Evolutionary conservation across 1,284 basidiomycete genomes (phyloP).

Genomic region (Cystobasidium slooffiae): DNA sequence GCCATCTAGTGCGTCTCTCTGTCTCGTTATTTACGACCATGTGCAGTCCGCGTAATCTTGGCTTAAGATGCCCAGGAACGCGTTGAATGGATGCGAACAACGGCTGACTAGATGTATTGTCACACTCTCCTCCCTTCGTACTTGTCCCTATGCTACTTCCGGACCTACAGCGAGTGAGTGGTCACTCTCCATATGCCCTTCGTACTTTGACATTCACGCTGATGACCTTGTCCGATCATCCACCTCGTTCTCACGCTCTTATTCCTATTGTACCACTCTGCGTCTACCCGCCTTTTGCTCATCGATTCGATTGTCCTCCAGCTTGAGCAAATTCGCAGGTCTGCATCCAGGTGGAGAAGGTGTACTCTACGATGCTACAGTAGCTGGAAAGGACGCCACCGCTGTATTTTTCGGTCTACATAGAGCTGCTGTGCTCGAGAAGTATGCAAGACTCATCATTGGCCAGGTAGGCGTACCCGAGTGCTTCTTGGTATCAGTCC

Average conservation of each 20-base stretch:
- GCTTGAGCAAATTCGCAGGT: constrained; percentile 66
- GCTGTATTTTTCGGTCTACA: constrained; percentile 76
- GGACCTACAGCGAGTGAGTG: constrained; percentile 21
- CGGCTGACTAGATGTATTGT: background rate
- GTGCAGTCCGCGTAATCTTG: background rate
- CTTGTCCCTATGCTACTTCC: background rate
- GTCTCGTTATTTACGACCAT: background rate
- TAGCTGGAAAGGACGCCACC: constrained; percentile 49
- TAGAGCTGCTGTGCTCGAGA: constrained; percentile 73
- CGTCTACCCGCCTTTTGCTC: background rate
- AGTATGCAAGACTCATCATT: constrained; percentile 71
- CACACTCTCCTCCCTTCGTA: background rate
- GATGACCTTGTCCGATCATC: constrained; percentile 9
- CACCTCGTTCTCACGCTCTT: background rate
- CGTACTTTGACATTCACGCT: constrained; percentile 1
- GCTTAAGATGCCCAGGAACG: background rate
- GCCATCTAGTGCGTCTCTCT: constrained; percentile 67
- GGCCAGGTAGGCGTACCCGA: constrained; percentile 58
- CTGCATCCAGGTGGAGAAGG: constrained; percentile 81
- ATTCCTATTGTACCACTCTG: background rate
- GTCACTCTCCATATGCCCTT: background rate
- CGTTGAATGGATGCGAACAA: background rate
- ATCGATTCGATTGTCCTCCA: background rate
- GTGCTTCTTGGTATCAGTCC: background rate
- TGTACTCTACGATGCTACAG: constrained; percentile 62